Conservation (phyloP, 2,329 filamentous ascomycete species). For the Cercospora sesami region DNA sequence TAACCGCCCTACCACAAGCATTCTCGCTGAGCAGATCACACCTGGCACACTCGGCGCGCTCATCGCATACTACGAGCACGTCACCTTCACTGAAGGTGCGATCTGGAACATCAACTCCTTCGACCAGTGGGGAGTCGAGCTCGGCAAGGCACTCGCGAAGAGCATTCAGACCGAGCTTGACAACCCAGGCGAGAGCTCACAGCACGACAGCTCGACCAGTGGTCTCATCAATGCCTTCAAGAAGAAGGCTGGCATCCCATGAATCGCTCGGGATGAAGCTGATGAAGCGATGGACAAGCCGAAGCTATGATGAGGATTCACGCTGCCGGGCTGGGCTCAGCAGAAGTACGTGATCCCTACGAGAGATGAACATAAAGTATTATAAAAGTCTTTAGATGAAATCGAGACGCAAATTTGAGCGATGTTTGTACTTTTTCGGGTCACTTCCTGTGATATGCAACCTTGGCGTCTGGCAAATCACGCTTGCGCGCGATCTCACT, state of each 20-base stretch:
- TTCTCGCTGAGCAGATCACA: constrained; percentile 90
- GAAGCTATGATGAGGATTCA: constrained; percentile 17
- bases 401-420: constrained; percentile 5
- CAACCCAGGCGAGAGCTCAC: constrained; percentile 65
- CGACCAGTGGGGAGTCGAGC: constrained; percentile 98
- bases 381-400: constrained; percentile 16
- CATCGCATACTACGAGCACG: constrained; percentile 98
- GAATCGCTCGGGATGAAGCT: constrained; percentile 14
- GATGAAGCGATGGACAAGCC: constrained; percentile 4
- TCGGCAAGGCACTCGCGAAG: constrained; percentile 91
- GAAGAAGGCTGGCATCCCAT: constrained; percentile 57
- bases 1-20: constrained; percentile 94
- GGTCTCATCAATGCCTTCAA: constrained; percentile 92
- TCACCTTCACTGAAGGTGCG: constrained; percentile 96
- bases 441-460: neutral
- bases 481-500: neutral
- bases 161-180: constrained; percentile 72
- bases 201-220: constrained; percentile 84
- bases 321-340: constrained; percentile 12
- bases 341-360: constrained; percentile 6
- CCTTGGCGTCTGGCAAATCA: neutral
- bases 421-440: neutral
- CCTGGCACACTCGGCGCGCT: constrained; percentile 89
- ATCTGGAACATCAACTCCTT: constrained; percentile 99
- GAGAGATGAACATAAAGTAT: constrained; percentile 15